Conservation (phyloP, 257 asterid species). For the Euphrasia confusa region DNA sequence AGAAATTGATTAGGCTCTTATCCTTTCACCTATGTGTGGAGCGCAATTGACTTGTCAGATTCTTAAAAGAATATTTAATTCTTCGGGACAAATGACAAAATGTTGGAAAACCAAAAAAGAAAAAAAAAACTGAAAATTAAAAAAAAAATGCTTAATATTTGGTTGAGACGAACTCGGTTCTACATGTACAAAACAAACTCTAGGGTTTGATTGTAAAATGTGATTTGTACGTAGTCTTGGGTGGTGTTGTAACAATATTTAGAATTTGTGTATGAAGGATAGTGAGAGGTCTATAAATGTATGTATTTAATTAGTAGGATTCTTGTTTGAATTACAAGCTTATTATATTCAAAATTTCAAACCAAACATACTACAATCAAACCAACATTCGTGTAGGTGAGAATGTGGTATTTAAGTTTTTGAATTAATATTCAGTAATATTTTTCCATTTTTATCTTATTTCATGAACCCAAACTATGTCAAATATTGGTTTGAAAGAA, state of each 20-base stretch:
- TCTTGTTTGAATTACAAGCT: no score
- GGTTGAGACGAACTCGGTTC: background rate
- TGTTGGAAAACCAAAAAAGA: background rate
- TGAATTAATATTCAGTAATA: no score
- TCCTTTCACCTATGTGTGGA: background rate
- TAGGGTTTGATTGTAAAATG: background rate
- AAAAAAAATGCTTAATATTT: background rate
- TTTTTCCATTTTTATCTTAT: no score
- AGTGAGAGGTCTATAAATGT: no score
- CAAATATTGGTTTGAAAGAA: no score
- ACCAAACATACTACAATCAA: no score
- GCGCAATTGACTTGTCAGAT: background rate
- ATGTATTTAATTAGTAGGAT: no score
- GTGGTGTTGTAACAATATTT: background rate
- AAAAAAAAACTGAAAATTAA: background rate
- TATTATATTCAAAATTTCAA: no score
- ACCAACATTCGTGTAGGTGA: no score
- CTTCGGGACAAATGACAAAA: background rate
- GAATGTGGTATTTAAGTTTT: no score
- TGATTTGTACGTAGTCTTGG: background rate
- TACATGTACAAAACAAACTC: background rate
- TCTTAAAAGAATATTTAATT: background rate
- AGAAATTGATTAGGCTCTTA: conserved; percentile 47
- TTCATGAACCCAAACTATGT: no score
- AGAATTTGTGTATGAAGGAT: background rate